phyloP scores from a whole-genome alignment of 768 basidiomycete genomes.

The Panus rudis region DNA sequence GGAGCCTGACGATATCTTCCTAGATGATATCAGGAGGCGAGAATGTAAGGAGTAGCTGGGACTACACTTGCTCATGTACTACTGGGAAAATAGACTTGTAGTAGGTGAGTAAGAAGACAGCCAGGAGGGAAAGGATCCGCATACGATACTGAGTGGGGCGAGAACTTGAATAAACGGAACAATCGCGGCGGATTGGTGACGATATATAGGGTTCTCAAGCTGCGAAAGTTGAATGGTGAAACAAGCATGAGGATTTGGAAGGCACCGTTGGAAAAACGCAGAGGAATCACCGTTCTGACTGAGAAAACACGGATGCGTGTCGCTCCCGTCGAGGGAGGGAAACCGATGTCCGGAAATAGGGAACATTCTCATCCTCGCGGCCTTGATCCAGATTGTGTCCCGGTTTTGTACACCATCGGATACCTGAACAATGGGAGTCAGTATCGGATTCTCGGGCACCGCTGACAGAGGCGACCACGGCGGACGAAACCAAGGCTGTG shows the following conservation, averaged over 20 bases:
- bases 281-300: slow-evolving; percentile 5
- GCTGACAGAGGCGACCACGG: slow-evolving; percentile 5
- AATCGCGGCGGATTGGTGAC: slow-evolving; percentile 14
- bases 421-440: not conserved
- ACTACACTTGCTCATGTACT: not conserved
- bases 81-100: not conserved
- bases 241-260: not conserved
- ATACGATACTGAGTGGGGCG: slow-evolving; percentile 6
- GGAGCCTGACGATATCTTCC: no score
- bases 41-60: slow-evolving; percentile 2
- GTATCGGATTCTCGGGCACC: not conserved
- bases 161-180: slow-evolving; percentile 11
- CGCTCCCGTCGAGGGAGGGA: slow-evolving; percentile 11
- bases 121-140: slow-evolving; percentile 11
- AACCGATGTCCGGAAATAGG: not conserved
- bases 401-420: not conserved
- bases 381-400: no score
- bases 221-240: slow-evolving; percentile 5
- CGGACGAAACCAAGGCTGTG: not conserved
- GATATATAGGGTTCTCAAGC: slow-evolving; percentile 3
- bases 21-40: not conserved
- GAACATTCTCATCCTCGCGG: slow-evolving; percentile 6
- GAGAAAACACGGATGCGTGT: not conserved
- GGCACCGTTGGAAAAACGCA: slow-evolving; percentile 2
- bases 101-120: slow-evolving; percentile 3